Conservation (phyloP, 139 green algal species). For the Asterochloris sp. region DNA sequence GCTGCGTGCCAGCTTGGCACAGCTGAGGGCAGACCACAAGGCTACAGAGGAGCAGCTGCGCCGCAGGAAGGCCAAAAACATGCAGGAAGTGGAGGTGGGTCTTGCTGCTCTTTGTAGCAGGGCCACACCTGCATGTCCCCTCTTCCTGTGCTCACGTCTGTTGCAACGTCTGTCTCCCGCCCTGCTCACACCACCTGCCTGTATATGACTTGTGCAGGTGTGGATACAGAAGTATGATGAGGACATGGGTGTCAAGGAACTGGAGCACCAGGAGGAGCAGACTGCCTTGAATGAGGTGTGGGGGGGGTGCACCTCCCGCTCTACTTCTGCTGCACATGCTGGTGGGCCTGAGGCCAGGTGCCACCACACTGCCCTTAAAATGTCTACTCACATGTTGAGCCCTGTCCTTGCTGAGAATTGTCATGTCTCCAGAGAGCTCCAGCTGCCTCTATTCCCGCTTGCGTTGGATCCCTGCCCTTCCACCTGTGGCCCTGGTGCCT, state of each 20-base stretch:
- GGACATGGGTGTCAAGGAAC: constrained; percentile 22
- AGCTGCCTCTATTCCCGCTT: no score
- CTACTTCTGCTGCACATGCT: no score
- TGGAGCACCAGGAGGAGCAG: constrained; percentile 19
- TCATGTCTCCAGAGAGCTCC: no score
- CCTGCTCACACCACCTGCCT: neutral
- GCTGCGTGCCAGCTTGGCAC: neutral
- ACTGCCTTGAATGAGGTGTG: neutral
- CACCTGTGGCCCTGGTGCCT: neutral
- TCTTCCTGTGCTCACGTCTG: neutral
- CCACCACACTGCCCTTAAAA: no score
- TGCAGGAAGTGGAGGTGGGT: constrained; percentile 25
- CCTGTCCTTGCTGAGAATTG: no score
- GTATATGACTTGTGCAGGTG: neutral
- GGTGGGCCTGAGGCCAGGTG: no score
- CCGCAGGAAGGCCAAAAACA: constrained; percentile 25
- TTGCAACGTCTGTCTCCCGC: neutral
- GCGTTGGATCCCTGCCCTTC: no score
- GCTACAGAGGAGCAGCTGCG: constrained; percentile 10
- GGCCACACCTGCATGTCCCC: neutral
- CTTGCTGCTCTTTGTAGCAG: neutral
- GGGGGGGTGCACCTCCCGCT: no score
- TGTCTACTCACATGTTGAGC: no score
- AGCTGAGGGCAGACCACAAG: neutral
- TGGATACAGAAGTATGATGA: constrained; percentile 31